phyloP scores from a whole-genome alignment of 169 alveolate species.

The Amoebophrya sp. region DNA sequence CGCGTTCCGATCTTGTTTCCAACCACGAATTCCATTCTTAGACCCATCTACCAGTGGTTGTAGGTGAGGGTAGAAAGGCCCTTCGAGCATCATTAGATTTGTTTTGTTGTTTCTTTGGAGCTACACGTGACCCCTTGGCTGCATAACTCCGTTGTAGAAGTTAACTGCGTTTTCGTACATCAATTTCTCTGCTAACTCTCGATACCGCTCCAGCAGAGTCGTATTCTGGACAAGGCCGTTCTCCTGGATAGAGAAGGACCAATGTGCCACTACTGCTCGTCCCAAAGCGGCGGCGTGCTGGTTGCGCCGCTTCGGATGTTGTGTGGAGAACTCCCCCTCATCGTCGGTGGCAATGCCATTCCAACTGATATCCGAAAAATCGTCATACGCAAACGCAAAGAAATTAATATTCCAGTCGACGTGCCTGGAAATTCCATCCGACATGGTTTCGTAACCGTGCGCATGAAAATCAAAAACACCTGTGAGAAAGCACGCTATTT shows the following conservation, averaged over 20 bases:
- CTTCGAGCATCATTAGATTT: too few species aligned
- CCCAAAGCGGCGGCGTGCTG: slow-evolving; percentile 30
- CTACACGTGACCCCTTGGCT: neutral
- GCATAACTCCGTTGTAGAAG: neutral
- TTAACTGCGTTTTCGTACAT: neutral
- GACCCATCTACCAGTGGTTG: too few species aligned
- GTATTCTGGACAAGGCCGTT: neutral
- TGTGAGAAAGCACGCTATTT: too few species aligned
- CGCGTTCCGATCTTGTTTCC: too few species aligned
- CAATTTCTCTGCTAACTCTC: neutral
- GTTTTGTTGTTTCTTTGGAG: too few species aligned
- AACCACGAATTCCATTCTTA: too few species aligned
- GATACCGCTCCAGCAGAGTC: slow-evolving; percentile 21
- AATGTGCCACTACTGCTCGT: slow-evolving; percentile 17
- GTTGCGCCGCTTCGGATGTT: neutral
- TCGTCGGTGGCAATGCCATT: neutral
- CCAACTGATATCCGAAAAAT: neutral
- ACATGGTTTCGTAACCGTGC: slow-evolving; percentile 44
- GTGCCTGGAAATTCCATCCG: slow-evolving; percentile 37
- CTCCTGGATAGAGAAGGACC: slow-evolving; percentile 17
- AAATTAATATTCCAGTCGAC: slow-evolving; percentile 38
- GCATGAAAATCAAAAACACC: neutral
- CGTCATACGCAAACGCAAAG: slow-evolving; percentile 15
- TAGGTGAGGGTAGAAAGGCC: too few species aligned
- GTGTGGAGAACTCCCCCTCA: neutral